phyloP scores from a whole-genome alignment of 176 grass and related monocot genomes.

The Pharus latifolius region DNA sequence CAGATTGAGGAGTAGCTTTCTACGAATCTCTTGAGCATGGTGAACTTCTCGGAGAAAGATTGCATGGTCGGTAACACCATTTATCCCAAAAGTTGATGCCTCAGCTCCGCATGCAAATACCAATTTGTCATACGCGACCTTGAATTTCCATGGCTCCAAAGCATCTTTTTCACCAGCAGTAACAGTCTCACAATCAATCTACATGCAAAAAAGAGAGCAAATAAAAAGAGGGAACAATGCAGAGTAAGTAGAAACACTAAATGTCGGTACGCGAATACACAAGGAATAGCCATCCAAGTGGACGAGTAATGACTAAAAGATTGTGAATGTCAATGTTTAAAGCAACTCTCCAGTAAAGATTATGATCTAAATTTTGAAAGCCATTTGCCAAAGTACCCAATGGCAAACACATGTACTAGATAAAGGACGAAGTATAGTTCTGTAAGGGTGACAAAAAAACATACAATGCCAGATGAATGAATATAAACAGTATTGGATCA shows the following conservation, averaged over 20 bases:
- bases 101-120: slow-evolving; percentile 87
- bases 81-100: slow-evolving; percentile 81
- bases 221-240: slow-evolving; percentile 3
- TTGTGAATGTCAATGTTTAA: too few relatives aligned
- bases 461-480: background rate
- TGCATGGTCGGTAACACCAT: slow-evolving; percentile 75
- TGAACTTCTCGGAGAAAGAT: slow-evolving; percentile 92
- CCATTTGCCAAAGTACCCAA: background rate
- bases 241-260: background rate
- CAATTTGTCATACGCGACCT: slow-evolving; percentile 88
- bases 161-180: slow-evolving; percentile 42
- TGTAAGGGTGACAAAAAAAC: background rate
- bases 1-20: slow-evolving; percentile 88
- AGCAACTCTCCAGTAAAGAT: too few relatives aligned
- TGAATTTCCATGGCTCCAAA: slow-evolving; percentile 82
- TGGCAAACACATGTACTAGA: background rate
- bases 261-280: background rate
- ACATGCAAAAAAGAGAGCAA: background rate
- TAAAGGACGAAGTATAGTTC: background rate
- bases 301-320: too few relatives aligned
- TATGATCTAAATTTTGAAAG: background rate
- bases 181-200: slow-evolving; percentile 93
- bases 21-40: slow-evolving; percentile 89
- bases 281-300: background rate
- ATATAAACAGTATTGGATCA: background rate